Conservation (phyloP, 1,284 basidiomycete species). For the Mycena sp. region DNA sequence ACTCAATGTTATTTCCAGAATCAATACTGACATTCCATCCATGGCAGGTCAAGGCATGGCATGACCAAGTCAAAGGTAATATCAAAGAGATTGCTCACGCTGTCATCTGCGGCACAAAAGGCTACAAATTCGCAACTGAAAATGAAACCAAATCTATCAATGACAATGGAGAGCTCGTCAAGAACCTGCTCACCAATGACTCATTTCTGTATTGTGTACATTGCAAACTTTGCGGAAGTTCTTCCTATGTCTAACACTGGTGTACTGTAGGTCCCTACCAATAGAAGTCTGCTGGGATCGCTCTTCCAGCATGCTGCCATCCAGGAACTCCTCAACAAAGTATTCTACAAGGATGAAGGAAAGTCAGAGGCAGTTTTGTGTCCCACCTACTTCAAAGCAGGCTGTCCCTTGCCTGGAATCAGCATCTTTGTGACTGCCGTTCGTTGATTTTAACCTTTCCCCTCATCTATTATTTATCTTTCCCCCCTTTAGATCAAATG, state of each 20-base stretch:
- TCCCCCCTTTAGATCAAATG: too few species aligned
- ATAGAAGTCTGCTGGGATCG: neutral
- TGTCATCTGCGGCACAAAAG: neutral
- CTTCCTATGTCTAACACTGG: too few species aligned
- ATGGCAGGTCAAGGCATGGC: neutral
- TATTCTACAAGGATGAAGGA: too few species aligned
- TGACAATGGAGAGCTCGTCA: neutral
- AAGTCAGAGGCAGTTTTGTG: too few species aligned
- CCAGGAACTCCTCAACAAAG: too few species aligned
- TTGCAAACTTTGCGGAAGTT: neutral
- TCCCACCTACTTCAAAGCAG: too few species aligned
- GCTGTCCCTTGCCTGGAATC: too few species aligned
- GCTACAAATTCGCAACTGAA: neutral
- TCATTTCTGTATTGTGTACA: neutral
- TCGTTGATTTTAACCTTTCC: too few species aligned
- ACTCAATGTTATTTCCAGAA: neutral
- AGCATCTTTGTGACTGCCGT: too few species aligned
- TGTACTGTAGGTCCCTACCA: neutral
- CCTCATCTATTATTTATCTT: too few species aligned
- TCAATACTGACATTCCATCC: neutral
- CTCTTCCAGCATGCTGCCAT: too few species aligned
- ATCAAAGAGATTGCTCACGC: neutral
- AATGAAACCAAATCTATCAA: neutral
- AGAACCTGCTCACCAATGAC: neutral
- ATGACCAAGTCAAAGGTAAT: constrained; percentile 3